Conservation (phyloP, 768 basidiomycete species). For the Mrakia gelida region DNA sequence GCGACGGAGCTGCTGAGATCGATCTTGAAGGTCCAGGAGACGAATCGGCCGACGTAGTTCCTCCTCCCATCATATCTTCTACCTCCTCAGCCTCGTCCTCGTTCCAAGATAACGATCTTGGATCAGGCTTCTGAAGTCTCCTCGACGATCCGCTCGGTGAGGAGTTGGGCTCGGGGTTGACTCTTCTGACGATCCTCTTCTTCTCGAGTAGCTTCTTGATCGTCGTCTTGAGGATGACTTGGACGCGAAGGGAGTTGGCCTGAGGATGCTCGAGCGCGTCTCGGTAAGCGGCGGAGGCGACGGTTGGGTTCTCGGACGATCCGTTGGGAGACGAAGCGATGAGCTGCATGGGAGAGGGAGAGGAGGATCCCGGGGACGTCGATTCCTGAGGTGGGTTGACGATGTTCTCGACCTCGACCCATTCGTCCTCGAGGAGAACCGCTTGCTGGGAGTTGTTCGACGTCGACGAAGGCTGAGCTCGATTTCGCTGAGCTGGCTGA, state of each 20-base stretch:
- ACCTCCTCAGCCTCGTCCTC: conserved; percentile 8
- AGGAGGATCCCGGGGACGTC: not conserved
- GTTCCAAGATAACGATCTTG: not conserved
- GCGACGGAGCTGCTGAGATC: not conserved
- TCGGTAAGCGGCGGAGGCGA: conserved; percentile 31
- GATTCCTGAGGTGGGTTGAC: not conserved
- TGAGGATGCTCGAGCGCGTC: conserved; percentile 40
- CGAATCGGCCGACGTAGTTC: not conserved
- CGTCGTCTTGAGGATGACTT: conserved; percentile 43
- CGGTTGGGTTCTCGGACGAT: conserved; percentile 1
- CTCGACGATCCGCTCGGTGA: not conserved
- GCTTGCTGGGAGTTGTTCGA: not conserved
- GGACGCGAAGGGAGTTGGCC: conserved; percentile 37
- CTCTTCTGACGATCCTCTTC: conserved; percentile 38
- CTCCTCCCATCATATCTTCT: not conserved
- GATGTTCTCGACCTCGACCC: conserved; percentile 40
- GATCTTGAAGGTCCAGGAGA: not conserved
- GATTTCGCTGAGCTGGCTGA: not conserved
- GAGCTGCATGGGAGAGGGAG: conserved; percentile 24
- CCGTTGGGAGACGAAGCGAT: conserved; percentile 23
- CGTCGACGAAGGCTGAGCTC: not conserved
- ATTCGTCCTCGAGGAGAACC: conserved; percentile 37
- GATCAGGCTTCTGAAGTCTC: not conserved
- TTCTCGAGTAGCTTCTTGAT: conserved; percentile 42
- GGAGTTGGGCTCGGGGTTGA: conserved; percentile 15